These are phyloP conservation scores for Malassezia japonica DNA, from an alignment of 1,284 basidiomycete species.

Conservation along the genomic window DNA sequence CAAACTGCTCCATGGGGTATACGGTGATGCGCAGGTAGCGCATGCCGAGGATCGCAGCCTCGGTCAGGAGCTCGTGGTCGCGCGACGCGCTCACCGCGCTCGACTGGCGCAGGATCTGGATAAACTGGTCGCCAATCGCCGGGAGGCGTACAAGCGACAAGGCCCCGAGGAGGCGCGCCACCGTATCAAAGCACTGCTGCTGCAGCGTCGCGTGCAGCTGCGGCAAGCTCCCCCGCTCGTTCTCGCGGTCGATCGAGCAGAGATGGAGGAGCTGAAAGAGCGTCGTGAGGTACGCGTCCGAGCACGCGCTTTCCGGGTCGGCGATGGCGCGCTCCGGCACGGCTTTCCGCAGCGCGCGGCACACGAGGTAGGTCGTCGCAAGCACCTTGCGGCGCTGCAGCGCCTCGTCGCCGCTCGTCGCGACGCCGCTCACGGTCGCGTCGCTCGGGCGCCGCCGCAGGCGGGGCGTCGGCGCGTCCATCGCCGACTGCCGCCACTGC, in stretches of 20 bases:
- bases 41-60: constrained; percentile 37
- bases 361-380: constrained; percentile 24
- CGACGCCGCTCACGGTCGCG: background rate
- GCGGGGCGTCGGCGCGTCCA: constrained; percentile 19
- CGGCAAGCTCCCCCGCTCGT: constrained; percentile 21
- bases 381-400: constrained; percentile 29
- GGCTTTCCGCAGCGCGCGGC: constrained; percentile 4
- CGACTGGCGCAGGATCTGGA: constrained; percentile 35
- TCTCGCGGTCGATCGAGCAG: constrained; percentile 32
- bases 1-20: constrained; percentile 85
- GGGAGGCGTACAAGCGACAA: constrained; percentile 30
- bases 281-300: constrained; percentile 23
- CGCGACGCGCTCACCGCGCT: constrained; percentile 26
- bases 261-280: constrained; percentile 35
- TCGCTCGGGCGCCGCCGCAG: constrained; percentile 24
- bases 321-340: constrained; percentile 6
- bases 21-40: constrained; percentile 39
- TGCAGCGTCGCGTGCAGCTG: constrained; percentile 25
- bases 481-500: constrained; percentile 60
- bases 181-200: constrained; percentile 31
- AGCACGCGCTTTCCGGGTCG: constrained; percentile 10
- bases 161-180: constrained; percentile 37
- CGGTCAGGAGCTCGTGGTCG: constrained; percentile 35
- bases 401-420: constrained; percentile 18
- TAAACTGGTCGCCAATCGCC: constrained; percentile 38